Conservation (phyloP, 148 eudicot genomes). For the Camellia sinensis region DNA sequence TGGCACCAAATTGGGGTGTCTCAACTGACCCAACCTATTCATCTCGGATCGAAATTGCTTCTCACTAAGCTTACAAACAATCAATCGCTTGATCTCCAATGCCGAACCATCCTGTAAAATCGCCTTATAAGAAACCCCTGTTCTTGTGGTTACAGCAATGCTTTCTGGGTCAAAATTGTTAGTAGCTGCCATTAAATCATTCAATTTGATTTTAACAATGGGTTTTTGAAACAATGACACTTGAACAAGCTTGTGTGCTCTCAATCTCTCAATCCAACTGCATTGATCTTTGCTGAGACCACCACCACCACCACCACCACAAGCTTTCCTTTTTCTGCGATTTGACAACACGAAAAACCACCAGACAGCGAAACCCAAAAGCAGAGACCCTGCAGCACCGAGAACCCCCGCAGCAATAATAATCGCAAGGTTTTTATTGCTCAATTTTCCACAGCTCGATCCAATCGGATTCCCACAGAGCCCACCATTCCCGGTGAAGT, state of each 20-base stretch:
- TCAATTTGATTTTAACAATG: slow-evolving; percentile 53
- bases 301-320: neutral
- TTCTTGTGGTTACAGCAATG: slow-evolving; percentile 37
- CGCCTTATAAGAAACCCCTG: slow-evolving; percentile 61
- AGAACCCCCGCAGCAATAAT: neutral
- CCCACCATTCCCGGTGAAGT: neutral
- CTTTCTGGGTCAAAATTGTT: slow-evolving; percentile 40
- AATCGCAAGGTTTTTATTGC: neutral
- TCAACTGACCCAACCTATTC: slow-evolving; percentile 55
- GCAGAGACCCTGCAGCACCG: neutral
- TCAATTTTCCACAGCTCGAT: neutral
- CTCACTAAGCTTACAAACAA: slow-evolving; percentile 47
- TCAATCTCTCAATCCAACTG: slow-evolving; percentile 59
- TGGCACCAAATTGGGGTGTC: slow-evolving; percentile 82
- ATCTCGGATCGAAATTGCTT: slow-evolving; percentile 61
- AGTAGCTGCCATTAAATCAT: slow-evolving; percentile 59
- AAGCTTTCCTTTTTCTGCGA: slow-evolving; percentile 14
- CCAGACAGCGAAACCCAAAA: slow-evolving; percentile 3
- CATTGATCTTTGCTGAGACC: slow-evolving; percentile 30
- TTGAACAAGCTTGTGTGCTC: slow-evolving; percentile 47
- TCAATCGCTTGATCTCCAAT: slow-evolving; percentile 57
- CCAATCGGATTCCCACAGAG: neutral
- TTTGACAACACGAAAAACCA: neutral
- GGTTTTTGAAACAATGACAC: slow-evolving; percentile 67
- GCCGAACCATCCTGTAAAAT: slow-evolving; percentile 66